These are phyloP conservation scores for Talaromyces marneffei DNA, from an alignment of 2,329 filamentous ascomycete species.

Conservation along the genomic window DNA sequence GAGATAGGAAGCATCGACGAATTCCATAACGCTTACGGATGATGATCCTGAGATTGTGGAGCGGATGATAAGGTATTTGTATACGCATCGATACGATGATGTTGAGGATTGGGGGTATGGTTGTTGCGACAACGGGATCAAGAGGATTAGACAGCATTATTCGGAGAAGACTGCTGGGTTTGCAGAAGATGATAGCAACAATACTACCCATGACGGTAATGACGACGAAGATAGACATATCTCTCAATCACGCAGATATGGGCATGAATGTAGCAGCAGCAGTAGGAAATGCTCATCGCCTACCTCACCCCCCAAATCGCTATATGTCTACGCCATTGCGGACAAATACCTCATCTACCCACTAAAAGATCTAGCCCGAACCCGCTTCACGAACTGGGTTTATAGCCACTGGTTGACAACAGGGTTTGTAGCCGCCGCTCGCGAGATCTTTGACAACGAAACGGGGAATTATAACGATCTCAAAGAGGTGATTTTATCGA, in stretches of 20 bases:
- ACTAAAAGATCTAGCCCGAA: conserved; percentile 13
- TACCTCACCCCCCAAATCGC: conserved; percentile 1
- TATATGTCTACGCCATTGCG: conserved; percentile 16
- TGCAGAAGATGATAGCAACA: background rate
- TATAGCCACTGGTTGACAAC: conserved; percentile 11
- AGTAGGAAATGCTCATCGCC: background rate
- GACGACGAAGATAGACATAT: background rate
- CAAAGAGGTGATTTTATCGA: conserved; percentile 11
- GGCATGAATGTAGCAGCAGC: background rate
- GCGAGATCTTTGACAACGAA: conserved; percentile 17
- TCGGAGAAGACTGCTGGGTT: background rate
- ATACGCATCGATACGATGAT: conserved; percentile 15
- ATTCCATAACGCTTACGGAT: conserved; percentile 12
- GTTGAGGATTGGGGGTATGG: conserved; percentile 12
- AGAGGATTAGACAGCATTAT: conserved; percentile 6
- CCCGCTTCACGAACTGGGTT: conserved; percentile 13
- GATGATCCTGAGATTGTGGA: conserved; percentile 17
- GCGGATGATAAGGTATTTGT: conserved; percentile 15
- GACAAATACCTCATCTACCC: conserved; percentile 16
- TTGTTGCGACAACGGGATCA: conserved; percentile 1
- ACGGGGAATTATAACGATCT: conserved; percentile 17
- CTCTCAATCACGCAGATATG: background rate
- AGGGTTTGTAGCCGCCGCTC: conserved; percentile 11
- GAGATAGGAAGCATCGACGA: conserved; percentile 12
- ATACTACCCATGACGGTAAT: background rate